These are phyloP conservation scores for Rhodotorula toruloides DNA, from an alignment of 768 basidiomycete species.

Conservation along the genomic window DNA sequence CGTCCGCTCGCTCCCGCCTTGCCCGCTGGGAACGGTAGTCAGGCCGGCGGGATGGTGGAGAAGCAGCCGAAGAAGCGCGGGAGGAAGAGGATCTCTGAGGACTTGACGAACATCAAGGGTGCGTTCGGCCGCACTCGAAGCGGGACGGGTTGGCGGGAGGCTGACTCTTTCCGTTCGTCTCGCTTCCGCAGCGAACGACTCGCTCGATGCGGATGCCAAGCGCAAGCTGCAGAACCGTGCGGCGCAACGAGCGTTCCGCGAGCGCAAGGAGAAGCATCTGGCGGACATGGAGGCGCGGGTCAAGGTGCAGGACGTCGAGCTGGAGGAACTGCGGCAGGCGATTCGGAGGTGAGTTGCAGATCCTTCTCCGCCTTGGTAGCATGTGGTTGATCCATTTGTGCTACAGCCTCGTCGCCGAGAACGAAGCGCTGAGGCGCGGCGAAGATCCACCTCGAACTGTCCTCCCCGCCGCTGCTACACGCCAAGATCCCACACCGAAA, in stretches of 20 bases:
- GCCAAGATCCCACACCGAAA: no score
- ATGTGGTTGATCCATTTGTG: neutral
- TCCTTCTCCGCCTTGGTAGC: neutral
- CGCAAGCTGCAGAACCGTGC: constrained; percentile 96
- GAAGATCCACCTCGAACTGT: neutral
- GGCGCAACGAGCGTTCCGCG: constrained; percentile 91
- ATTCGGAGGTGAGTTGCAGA: constrained; percentile 1
- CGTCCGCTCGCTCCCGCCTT: no score
- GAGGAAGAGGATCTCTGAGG: constrained; percentile 4
- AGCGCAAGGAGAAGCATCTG: constrained; percentile 93
- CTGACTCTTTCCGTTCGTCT: no score
- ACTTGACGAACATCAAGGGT: neutral
- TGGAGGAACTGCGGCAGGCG: constrained; percentile 48
- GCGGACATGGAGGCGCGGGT: constrained; percentile 94
- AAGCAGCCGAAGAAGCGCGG: neutral
- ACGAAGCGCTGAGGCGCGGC: constrained; percentile 23
- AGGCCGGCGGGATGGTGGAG: no score
- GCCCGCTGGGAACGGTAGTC: no score
- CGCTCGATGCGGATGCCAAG: constrained; percentile 50
- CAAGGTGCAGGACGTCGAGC: constrained; percentile 75
- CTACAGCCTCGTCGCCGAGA: constrained; percentile 16
- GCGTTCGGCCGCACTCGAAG: no score
- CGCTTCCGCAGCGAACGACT: neutral
- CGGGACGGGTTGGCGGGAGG: no score
- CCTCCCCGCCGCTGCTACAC: neutral